A percentile compares a stretch with the other conserved stretches of the same genome.
phyloP scores from a whole-genome alignment of 2,329 filamentous ascomycete genomes.

The Pyrenophora tritici-repentis region DNA sequence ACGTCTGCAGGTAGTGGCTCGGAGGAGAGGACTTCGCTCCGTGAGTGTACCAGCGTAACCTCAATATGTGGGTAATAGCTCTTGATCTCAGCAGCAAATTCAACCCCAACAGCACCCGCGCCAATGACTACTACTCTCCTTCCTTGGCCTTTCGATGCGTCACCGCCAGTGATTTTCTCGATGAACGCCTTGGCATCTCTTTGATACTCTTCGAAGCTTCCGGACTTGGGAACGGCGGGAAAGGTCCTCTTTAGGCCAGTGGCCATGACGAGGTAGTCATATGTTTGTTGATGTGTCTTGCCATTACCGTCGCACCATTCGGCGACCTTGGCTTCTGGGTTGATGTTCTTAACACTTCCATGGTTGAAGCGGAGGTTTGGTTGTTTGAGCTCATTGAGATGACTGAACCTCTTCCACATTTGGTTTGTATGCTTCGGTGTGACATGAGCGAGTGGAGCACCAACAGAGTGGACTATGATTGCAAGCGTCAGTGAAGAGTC shows the following conservation, averaged over 20 bases:
- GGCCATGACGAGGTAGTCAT: slow-evolving; percentile 77
- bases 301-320: slow-evolving; percentile 57
- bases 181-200: slow-evolving; percentile 66
- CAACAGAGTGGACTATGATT: slow-evolving; percentile 71
- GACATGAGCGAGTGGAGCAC: slow-evolving; percentile 72
- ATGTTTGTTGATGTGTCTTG: slow-evolving; percentile 54
- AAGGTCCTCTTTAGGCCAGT: slow-evolving; percentile 72
- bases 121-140: slow-evolving; percentile 72
- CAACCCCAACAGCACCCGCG: slow-evolving; percentile 78
- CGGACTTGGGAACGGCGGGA: slow-evolving; percentile 73
- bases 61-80: slow-evolving; percentile 64
- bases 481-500: slow-evolving; percentile 22
- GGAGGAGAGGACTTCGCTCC: slow-evolving; percentile 70
- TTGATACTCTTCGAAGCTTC: slow-evolving; percentile 66
- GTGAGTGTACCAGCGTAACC: slow-evolving; percentile 77
- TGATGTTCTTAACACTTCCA: slow-evolving; percentile 65
- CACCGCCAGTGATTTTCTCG: slow-evolving; percentile 45
- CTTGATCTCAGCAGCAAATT: slow-evolving; percentile 82
- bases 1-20: slow-evolving; percentile 73
- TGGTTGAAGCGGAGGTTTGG: slow-evolving; percentile 68
- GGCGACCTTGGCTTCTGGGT: slow-evolving; percentile 65
- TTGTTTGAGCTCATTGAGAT: slow-evolving; percentile 68
- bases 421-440: slow-evolving; percentile 66
- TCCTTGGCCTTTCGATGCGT: slow-evolving; percentile 31
- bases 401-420: slow-evolving; percentile 71